Base-by-base conservation (phyloP, 1,139 yeast species). In the Debaryomycetaceae sp. region DNA sequence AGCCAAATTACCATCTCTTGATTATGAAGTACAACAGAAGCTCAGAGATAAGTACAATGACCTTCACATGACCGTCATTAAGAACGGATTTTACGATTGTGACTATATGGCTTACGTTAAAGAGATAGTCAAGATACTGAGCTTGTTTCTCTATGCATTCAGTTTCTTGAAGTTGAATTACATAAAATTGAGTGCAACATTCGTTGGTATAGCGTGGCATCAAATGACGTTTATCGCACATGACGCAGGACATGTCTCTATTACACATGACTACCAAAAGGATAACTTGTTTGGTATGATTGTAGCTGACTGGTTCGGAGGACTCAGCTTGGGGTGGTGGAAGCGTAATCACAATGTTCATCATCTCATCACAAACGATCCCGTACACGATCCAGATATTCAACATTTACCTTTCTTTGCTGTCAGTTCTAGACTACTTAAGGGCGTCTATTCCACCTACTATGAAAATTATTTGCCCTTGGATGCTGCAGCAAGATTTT, bases 281-380 rank as follows among this genome's bases (percentile, higher is more conserved):
- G 97, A 89, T 62, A 89, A 84, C 57, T 59, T 85, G 8, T 72
- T 87, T 49, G 96, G 96, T 1, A 80, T 83, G 64, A 38, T 81
- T 1, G 69, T 89, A 42, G 96, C 96, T 1, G 81, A 87, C 52
- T 88, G 78, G 71, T 65, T 83, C 45, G 97, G 97, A n/a, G 97
- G 97, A 0, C 70, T 89, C 43, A 87, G 96, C 43, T 63, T 88
- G 35, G 96, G 96, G 1, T 89, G 97, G 97, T 89, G 97, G 97
- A 90, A 89, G 57, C 75, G 93, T 43, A 89, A 87, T 63, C 97
- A 89, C 63, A 89, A 89, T 60, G 95, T 89, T 22, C 97, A 90
- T 61, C 97, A 89, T 63, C 67, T 89, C 45, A 76, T 89, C 44
- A 86, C 97, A 13, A 89, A 89, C 62, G 96, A 89, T 58, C 97